These are phyloP conservation scores for Ogataea ramenticola DNA, from an alignment of 805 yeast genomes.

Conservation along the genomic window DNA sequence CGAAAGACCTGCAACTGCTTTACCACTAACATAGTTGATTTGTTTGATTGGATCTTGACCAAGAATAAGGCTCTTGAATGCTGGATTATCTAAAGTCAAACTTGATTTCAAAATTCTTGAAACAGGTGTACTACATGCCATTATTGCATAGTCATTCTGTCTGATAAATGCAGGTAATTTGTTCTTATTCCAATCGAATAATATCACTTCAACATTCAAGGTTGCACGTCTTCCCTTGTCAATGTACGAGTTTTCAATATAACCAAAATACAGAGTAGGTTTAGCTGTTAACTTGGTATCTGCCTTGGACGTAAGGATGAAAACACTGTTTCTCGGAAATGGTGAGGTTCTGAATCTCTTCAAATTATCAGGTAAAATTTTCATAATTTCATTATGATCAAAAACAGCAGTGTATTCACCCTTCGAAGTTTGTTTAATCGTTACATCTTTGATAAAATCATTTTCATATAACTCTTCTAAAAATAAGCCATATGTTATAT, in stretches of 20 bases:
- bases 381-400: conserved; percentile 40
- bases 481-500: conserved; percentile 54
- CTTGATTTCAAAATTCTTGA: conserved; percentile 60
- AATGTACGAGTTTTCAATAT: conserved; percentile 36
- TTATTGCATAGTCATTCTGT: conserved; percentile 21
- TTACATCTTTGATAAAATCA: conserved; percentile 38
- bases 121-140: conserved; percentile 60
- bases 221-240: conserved; percentile 15
- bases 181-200: conserved; percentile 1
- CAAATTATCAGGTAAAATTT: conserved; percentile 45
- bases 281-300: conserved; percentile 29
- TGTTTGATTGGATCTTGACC: conserved; percentile 23
- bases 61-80: conserved; percentile 30
- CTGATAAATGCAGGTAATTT: not conserved
- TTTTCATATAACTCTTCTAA: conserved; percentile 51
- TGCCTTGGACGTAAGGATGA: conserved; percentile 39
- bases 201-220: not conserved
- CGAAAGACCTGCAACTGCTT: conserved; percentile 41
- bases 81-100: conserved; percentile 49
- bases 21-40: conserved; percentile 48
- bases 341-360: conserved; percentile 51
- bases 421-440: conserved; percentile 30
- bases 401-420: conserved; percentile 35
- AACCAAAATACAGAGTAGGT: conserved; percentile 53
- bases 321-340: conserved; percentile 49